Evolutionary conservation across 768 basidiomycete genomes (phyloP).

Genomic region (Pleurotus ostreatus): DNA sequence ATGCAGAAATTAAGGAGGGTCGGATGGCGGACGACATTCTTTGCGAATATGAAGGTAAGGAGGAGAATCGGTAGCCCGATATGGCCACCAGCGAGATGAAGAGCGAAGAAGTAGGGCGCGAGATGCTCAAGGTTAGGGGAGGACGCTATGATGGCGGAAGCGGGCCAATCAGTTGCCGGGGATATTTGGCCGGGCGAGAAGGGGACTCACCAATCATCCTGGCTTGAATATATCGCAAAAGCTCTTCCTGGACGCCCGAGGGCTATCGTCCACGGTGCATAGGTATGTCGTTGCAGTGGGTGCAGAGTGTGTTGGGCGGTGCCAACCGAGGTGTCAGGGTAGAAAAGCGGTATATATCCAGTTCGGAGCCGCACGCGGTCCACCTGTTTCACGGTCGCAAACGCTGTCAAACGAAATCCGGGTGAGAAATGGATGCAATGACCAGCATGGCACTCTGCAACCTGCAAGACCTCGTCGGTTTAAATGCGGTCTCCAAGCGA

Average conservation of each 20-base stretch:
- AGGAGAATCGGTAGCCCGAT: slow-evolving; percentile 47
- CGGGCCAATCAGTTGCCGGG: slow-evolving; percentile 5
- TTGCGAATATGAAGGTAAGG: slow-evolving; percentile 38
- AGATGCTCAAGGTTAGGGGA: slow-evolving; percentile 22
- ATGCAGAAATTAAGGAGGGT: slow-evolving; percentile 55
- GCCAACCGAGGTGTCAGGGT: background rate
- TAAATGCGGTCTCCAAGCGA: background rate
- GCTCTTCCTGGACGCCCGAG: slow-evolving; percentile 1
- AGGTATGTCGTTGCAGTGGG: background rate
- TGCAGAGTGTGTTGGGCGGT: background rate
- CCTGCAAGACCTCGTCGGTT: background rate
- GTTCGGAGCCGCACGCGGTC: slow-evolving; percentile 5
- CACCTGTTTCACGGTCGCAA: slow-evolving; percentile 8
- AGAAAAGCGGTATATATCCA: background rate
- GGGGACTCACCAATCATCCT: slow-evolving; percentile 1
- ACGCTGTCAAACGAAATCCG: slow-evolving; percentile 1
- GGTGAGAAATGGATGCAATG: slow-evolving; percentile 1
- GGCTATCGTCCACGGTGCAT: slow-evolving; percentile 3
- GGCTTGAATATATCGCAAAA: background rate
- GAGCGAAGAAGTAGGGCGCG: slow-evolving; percentile 34
- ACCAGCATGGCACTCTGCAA: slow-evolving; percentile 2
- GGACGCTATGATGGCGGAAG: background rate
- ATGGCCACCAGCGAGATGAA: slow-evolving; percentile 51
- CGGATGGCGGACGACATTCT: slow-evolving; percentile 40
- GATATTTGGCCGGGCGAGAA: background rate